Percentiles rank a stretch among this genome's conserved stretches.
These are phyloP conservation scores for Globisporangium spinosum DNA, from an alignment of 352 stramenopile species.

Conservation along the genomic window DNA sequence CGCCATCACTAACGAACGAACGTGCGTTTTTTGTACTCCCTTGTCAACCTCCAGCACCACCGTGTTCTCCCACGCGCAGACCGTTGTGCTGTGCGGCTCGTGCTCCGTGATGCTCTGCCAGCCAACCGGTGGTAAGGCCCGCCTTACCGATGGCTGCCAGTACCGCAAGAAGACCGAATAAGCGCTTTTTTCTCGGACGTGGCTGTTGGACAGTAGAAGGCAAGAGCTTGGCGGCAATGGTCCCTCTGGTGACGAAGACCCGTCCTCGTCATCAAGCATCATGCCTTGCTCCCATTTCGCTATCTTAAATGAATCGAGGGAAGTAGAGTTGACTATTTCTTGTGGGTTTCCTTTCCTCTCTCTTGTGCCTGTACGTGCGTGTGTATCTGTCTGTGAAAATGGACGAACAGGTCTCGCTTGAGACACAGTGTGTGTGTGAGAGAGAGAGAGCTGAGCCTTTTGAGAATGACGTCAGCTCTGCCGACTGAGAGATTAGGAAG, in stretches of 20 bases:
- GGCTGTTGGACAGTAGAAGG: slow-evolving; percentile 32
- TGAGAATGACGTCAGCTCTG: neutral
- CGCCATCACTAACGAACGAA: neutral
- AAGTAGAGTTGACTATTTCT: slow-evolving; percentile 74
- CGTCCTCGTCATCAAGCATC: neutral
- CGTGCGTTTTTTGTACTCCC: neutral
- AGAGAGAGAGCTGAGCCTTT: neutral
- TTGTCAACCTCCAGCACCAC: slow-evolving; percentile 78
- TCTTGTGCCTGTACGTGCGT: neutral
- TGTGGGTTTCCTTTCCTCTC: slow-evolving; percentile 30
- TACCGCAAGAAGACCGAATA: slow-evolving; percentile 99
- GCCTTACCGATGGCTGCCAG: slow-evolving; percentile 98
- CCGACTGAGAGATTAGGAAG: neutral
- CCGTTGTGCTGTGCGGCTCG: slow-evolving; percentile 94
- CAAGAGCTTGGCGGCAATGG: slow-evolving; percentile 17
- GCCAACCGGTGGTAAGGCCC: slow-evolving; percentile 96
- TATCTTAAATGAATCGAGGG: slow-evolving; percentile 45
- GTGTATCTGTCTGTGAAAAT: neutral
- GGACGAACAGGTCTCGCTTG: neutral
- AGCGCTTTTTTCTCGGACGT: slow-evolving; percentile 31
- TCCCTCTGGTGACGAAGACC: neutral
- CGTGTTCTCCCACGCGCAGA: slow-evolving; percentile 99
- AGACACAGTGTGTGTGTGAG: neutral
- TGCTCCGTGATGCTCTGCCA: slow-evolving; percentile 99
- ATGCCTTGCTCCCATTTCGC: slow-evolving; percentile 10